These are phyloP conservation scores for Sporothrix dimorphospora DNA, from an alignment of 2,329 filamentous ascomycete genomes.

Conservation along the genomic window DNA sequence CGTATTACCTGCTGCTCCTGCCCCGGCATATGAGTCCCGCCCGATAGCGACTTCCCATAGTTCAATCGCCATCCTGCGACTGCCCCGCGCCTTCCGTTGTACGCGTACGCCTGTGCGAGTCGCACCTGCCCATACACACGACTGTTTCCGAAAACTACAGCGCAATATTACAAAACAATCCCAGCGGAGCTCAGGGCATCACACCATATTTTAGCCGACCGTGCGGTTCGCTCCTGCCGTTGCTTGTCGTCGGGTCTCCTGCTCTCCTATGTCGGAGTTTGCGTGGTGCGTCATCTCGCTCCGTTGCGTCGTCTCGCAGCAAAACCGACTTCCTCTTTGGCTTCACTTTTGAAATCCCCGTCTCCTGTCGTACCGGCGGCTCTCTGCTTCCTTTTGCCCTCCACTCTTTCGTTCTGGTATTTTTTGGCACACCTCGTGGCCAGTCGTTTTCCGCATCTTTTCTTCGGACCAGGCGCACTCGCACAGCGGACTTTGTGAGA, in stretches of 20 bases:
- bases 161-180: not conserved
- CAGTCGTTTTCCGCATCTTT: not conserved
- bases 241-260: not conserved
- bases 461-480: not conserved
- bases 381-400: not conserved
- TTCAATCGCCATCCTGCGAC: not conserved
- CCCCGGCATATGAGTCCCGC: not conserved
- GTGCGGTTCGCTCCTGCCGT: slow-evolving; percentile 2
- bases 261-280: slow-evolving; percentile 16
- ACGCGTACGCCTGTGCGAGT: not conserved
- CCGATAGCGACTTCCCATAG: not conserved
- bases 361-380: not conserved
- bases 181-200: not conserved
- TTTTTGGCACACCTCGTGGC: not conserved
- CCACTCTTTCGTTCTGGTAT: not conserved
- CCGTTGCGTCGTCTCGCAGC: not conserved
- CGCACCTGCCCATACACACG: not conserved
- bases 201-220: not conserved
- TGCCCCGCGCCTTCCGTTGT: slow-evolving; percentile 9
- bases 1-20: not conserved
- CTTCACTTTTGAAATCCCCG: not conserved
- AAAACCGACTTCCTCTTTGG: slow-evolving; percentile 1
- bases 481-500: not conserved
- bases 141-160: not conserved
- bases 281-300: slow-evolving; percentile 10